Conservation (phyloP, 768 basidiomycete species). For the Russula sp. region DNA sequence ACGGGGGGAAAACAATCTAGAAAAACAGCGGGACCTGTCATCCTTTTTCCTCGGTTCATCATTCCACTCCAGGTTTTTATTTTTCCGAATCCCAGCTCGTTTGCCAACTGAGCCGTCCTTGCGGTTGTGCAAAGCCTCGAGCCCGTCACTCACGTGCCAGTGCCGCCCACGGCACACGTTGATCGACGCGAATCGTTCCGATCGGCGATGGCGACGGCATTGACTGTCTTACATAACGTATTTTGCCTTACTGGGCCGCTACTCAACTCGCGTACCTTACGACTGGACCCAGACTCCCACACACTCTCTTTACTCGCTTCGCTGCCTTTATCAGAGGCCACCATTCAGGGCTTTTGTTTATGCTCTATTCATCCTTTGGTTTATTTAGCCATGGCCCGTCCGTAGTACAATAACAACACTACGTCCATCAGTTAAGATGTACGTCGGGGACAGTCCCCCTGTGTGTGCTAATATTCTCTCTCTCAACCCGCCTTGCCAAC, state of each 20-base stretch:
- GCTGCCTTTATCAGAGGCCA: not conserved
- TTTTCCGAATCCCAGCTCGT: not conserved
- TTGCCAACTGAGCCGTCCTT: not conserved
- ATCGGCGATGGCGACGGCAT: slow-evolving; percentile 9
- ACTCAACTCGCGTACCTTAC: not conserved
- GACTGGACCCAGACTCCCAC: not conserved
- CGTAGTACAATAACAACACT: not conserved
- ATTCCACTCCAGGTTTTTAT: not conserved
- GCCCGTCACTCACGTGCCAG: not conserved
- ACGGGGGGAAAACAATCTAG: not conserved
- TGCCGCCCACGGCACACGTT: not conserved
- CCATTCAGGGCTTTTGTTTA: not conserved
- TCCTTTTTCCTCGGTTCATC: not conserved
- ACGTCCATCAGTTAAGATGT: too few relatives aligned
- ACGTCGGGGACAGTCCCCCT: too few relatives aligned
- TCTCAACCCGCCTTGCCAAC: not conserved
- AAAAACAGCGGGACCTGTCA: not conserved
- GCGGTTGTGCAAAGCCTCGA: not conserved
- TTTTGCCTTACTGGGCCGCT: not conserved
- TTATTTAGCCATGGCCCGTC: not conserved
- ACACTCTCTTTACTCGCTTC: not conserved
- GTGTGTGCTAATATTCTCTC: too few relatives aligned
- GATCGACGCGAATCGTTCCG: slow-evolving; percentile 14
- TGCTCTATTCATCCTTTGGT: not conserved
- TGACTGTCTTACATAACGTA: not conserved